These are phyloP conservation scores for Scheffersomyces lignicola DNA, from an alignment of 1,139 yeast species.

Conservation along the genomic window DNA sequence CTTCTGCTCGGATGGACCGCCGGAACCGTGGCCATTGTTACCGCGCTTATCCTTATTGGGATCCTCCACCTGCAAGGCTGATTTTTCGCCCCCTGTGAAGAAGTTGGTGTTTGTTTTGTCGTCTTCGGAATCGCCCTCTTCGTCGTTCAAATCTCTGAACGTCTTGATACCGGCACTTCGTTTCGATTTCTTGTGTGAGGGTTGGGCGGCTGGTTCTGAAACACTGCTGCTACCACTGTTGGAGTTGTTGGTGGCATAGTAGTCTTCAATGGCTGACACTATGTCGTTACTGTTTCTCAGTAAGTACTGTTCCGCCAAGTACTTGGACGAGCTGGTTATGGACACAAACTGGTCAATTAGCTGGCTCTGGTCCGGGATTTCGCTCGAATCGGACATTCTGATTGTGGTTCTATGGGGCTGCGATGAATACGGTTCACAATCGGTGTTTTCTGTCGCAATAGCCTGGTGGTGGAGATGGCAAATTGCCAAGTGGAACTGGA, in stretches of 20 bases:
- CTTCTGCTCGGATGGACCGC: conserved; percentile 54
- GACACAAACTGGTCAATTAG: conserved; percentile 53
- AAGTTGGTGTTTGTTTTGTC: conserved; percentile 70
- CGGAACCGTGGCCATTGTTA: conserved; percentile 15
- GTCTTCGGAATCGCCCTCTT: conserved; percentile 53
- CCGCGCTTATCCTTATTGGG: conserved; percentile 58
- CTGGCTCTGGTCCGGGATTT: conserved; percentile 13
- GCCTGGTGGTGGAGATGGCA: no score
- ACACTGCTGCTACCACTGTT: conserved; percentile 2
- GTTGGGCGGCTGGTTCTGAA: conserved; percentile 9
- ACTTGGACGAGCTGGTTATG: conserved; percentile 37
- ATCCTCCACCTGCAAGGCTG: conserved; percentile 90
- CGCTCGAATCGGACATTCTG: no score
- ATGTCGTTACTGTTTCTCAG: conserved; percentile 38
- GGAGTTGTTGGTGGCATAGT: conserved; percentile 24
- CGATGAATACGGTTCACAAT: no score
- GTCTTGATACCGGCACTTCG: conserved; percentile 29
- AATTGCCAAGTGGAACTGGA: no score
- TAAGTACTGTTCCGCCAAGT: conserved; percentile 46
- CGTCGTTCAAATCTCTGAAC: conserved; percentile 51
- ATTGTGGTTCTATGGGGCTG: no score
- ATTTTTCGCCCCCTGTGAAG: conserved; percentile 95
- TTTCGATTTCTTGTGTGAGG: neutral
- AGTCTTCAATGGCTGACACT: conserved; percentile 45
- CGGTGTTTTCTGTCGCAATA: no score